Percentiles rank a stretch among this genome's conserved stretches.
Conservation (phyloP, 2,329 filamentous ascomycete genomes). For the Ascochyta clinopodiicola region DNA sequence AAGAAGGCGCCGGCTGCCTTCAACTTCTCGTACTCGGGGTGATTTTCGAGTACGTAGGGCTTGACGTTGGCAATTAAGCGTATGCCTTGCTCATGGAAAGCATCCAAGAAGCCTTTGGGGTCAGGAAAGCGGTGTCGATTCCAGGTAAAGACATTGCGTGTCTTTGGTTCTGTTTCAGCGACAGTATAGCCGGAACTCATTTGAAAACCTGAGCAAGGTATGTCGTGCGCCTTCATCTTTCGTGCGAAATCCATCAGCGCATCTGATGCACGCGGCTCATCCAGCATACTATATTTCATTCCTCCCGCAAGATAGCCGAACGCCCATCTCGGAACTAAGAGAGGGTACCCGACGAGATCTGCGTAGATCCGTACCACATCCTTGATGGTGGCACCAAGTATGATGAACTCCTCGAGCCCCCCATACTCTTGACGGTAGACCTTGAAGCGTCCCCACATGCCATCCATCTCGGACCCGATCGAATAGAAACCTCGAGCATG, state of each 20-base stretch:
- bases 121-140: constrained; percentile 73
- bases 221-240: constrained; percentile 68
- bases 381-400: constrained; percentile 69
- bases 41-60: constrained; percentile 71
- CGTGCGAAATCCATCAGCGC: constrained; percentile 66
- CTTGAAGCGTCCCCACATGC: constrained; percentile 77
- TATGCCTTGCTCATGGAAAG: constrained; percentile 69
- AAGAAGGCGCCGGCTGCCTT: constrained; percentile 68
- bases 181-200: constrained; percentile 77
- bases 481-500: constrained; percentile 70
- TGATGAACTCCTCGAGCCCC: constrained; percentile 73
- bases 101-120: constrained; percentile 67
- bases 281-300: constrained; percentile 65
- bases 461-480: constrained; percentile 75
- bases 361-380: constrained; percentile 72
- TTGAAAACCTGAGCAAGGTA: constrained; percentile 74
- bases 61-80: constrained; percentile 75
- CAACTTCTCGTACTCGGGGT: constrained; percentile 70
- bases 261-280: constrained; percentile 62
- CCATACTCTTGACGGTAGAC: constrained; percentile 76
- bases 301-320: constrained; percentile 77
- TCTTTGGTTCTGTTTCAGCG: constrained; percentile 70
- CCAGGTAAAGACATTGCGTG: constrained; percentile 75
- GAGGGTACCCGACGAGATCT: constrained; percentile 70
- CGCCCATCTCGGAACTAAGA: constrained; percentile 73